A percentile compares a stretch with the other conserved stretches of the same genome.
These are phyloP conservation scores for Pseudogymnoascus sp. DNA, from an alignment of 2,329 filamentous ascomycete genomes.

Conservation along the genomic window DNA sequence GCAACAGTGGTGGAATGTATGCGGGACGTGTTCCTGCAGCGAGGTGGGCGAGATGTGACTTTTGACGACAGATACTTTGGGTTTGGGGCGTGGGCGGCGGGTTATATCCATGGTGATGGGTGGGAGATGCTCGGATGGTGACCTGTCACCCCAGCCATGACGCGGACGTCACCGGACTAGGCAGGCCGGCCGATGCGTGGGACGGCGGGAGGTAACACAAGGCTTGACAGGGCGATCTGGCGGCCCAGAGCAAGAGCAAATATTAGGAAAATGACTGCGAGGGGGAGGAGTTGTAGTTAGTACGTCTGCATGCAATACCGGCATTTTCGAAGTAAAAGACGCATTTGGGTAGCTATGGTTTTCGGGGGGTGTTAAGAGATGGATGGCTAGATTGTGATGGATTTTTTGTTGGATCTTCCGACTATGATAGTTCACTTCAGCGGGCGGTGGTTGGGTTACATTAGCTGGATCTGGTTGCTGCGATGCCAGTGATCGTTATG, in stretches of 20 bases:
- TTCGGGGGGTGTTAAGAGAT: background rate
- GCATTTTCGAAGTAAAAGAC: background rate
- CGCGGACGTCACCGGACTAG: background rate
- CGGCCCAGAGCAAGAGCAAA: background rate
- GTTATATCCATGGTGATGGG: conserved; percentile 2
- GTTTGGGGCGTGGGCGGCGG: background rate
- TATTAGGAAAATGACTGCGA: background rate
- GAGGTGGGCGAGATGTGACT: conserved; percentile 4
- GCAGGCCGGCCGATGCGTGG: background rate
- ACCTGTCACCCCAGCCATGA: conserved; percentile 1
- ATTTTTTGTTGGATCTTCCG: background rate
- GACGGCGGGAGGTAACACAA: background rate
- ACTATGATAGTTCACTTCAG: background rate
- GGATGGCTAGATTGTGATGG: conserved; percentile 3
- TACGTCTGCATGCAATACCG: conserved; percentile 1
- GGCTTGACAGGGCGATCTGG: background rate
- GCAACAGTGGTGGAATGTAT: conserved; percentile 3
- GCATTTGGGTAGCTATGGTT: background rate
- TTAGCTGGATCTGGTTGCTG: background rate
- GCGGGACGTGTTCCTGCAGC: background rate
- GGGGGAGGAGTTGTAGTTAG: background rate
- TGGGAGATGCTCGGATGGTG: background rate
- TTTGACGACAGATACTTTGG: background rate
- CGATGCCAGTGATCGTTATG: background rate
- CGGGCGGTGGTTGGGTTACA: background rate